Percentiles rank a stretch among this genome's conserved stretches.
These are phyloP conservation scores for Heliamphora pulchella DNA, from an alignment of 179 eudicot genomes.

Conservation along the genomic window DNA sequence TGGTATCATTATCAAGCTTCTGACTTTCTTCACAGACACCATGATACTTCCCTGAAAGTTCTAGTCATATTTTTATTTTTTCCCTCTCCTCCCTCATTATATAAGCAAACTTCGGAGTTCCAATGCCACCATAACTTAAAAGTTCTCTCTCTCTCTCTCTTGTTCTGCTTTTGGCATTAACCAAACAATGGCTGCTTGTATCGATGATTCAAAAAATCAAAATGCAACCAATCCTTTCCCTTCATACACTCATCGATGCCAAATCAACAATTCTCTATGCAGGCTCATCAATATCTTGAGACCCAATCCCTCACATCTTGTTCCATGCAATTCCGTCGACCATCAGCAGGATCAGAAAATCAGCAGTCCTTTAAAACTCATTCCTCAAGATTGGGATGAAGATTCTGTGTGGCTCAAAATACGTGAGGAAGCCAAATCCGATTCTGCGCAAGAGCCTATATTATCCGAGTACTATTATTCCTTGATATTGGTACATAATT, in stretches of 20 bases:
- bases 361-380: background rate
- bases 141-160: background rate
- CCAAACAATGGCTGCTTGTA: conserved; percentile 10
- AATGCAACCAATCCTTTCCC: background rate
- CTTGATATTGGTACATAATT: conserved; percentile 22
- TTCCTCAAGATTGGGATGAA: background rate
- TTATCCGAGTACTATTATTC: conserved; percentile 20
- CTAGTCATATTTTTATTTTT: background rate
- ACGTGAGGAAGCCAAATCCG: conserved; percentile 27
- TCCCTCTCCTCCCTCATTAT: background rate
- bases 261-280: background rate
- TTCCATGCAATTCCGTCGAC: background rate
- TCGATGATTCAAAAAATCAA: conserved; percentile 15
- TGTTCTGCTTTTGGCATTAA: background rate
- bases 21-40: too few relatives aligned
- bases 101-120: background rate
- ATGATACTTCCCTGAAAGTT: conserved; percentile 3
- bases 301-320: background rate
- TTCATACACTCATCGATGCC: background rate
- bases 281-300: background rate
- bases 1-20: too few relatives aligned
- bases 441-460: conserved; percentile 30
- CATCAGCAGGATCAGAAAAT: background rate
- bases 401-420: conserved; percentile 26
- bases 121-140: background rate